Evolutionary conservation across 2,329 filamentous ascomycete species (phyloP).

Genomic region (Fusarium papillatum): DNA sequence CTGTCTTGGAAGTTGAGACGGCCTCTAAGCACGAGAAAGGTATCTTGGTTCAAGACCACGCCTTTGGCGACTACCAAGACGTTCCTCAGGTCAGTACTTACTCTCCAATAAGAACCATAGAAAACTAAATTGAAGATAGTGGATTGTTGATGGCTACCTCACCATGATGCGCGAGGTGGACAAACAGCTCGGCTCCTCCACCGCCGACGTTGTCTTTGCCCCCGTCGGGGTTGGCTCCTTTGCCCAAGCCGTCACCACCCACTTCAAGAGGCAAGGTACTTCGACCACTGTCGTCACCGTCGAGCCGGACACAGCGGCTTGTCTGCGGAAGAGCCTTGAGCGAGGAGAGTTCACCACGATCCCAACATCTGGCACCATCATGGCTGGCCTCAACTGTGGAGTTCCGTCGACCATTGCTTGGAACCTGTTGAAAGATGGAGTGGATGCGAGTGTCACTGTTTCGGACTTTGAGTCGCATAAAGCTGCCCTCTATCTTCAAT

Average conservation of each 20-base stretch:
- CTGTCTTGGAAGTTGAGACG: constrained; percentile 63
- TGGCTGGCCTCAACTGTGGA: constrained; percentile 82
- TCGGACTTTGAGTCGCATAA: constrained; percentile 73
- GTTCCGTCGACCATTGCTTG: constrained; percentile 77
- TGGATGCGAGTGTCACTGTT: constrained; percentile 73
- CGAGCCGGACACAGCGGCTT: constrained; percentile 76
- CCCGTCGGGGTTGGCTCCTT: constrained; percentile 82
- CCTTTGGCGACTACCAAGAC: constrained; percentile 75
- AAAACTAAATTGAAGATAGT: constrained; percentile 52
- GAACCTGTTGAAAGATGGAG: constrained; percentile 67
- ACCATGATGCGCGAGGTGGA: constrained; percentile 81
- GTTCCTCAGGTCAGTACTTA: constrained; percentile 66
- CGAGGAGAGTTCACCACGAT: constrained; percentile 63
- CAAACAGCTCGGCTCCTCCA: constrained; percentile 61
- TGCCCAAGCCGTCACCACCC: constrained; percentile 75
- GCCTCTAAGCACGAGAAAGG: constrained; percentile 56
- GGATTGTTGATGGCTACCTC: constrained; percentile 83
- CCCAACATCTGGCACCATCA: constrained; percentile 73
- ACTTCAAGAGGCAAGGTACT: constrained; percentile 67
- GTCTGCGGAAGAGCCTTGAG: constrained; percentile 66
- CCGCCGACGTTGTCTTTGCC: constrained; percentile 65
- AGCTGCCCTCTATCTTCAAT: constrained; percentile 67
- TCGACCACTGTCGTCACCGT: constrained; percentile 69
- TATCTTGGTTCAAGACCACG: constrained; percentile 77
- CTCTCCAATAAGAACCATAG: rapidly evolving